A percentile compares a stretch with the other conserved stretches of the same genome.
Conservation (phyloP, 225 moss, liverwort and hornwort genomes). For the Rhytidiadelphus loreus region DNA sequence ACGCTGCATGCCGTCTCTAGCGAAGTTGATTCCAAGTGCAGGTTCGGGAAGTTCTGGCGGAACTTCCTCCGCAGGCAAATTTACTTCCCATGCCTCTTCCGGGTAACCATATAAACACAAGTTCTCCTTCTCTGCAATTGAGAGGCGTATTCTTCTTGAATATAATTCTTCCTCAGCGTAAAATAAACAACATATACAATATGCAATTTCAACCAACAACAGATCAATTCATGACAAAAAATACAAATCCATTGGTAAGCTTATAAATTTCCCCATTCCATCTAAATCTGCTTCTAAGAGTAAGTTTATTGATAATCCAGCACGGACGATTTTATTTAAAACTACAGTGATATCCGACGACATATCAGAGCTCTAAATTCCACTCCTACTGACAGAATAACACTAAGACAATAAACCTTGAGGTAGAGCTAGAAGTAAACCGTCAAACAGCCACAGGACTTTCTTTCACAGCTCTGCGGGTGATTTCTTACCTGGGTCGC, state of each 20-base stretch:
- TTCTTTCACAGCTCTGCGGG: background rate
- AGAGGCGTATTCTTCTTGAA: background rate
- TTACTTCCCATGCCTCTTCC: conserved; percentile 47
- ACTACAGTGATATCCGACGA: background rate
- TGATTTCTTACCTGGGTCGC: conserved; percentile 39
- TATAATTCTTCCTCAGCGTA: background rate
- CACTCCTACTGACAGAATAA: background rate
- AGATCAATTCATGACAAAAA: background rate
- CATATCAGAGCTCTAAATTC: background rate
- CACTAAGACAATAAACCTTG: background rate
- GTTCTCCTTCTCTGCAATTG: conserved; percentile 52
- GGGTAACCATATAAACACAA: conserved; percentile 49
- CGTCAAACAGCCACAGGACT: background rate
- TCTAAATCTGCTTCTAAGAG: background rate
- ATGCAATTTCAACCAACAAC: background rate
- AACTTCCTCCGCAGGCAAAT: conserved; percentile 45
- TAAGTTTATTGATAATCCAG: background rate
- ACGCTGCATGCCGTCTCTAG: conserved; percentile 51
- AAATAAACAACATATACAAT: background rate
- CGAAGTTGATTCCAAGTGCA: conserved; percentile 52
- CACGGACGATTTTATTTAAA: background rate
- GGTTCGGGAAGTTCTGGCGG: conserved; percentile 49
- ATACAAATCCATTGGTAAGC: background rate
- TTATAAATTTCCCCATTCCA: background rate
- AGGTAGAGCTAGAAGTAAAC: background rate